Evolutionary conservation across 371 early-diverging fungal genomes (phyloP).

Genomic region (Mortierella polycephala): DNA sequence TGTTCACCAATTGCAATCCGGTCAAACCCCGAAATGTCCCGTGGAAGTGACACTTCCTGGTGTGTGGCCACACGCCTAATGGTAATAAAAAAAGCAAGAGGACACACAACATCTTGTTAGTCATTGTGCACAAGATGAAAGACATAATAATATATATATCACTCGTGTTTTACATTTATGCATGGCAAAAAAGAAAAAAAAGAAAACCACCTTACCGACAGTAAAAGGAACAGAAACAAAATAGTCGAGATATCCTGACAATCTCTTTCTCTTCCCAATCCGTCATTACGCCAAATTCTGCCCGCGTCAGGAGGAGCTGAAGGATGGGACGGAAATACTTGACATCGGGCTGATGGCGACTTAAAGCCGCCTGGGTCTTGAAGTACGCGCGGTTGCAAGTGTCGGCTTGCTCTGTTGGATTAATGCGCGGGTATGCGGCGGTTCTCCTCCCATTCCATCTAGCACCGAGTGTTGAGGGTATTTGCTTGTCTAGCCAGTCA

Average conservation of each 20-base stretch:
- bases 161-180: neutral
- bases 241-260: conserved; percentile 14
- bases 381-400: neutral
- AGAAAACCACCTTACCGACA: conserved; percentile 8
- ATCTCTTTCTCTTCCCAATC: conserved; percentile 27
- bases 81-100: neutral
- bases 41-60: neutral
- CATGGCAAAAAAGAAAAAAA: neutral
- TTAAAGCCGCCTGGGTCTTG: no score
- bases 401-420: neutral
- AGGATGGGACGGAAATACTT: conserved; percentile 22
- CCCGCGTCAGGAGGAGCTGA: conserved; percentile 27
- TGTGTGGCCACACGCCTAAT: neutral
- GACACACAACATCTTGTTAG: no score
- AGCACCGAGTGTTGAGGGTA: no score
- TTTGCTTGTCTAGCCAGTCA: no score
- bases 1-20: conserved; percentile 13
- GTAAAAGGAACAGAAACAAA: conserved; percentile 35
- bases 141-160: neutral
- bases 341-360: conserved; percentile 15
- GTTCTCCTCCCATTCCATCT: no score
- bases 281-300: conserved; percentile 36
- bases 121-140: neutral
- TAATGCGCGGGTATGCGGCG: neutral
- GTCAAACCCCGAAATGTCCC: conserved; percentile 21